Evolutionary conservation across 805 yeast genomes (phyloP).

Genomic region (Komagataella ulmi): DNA sequence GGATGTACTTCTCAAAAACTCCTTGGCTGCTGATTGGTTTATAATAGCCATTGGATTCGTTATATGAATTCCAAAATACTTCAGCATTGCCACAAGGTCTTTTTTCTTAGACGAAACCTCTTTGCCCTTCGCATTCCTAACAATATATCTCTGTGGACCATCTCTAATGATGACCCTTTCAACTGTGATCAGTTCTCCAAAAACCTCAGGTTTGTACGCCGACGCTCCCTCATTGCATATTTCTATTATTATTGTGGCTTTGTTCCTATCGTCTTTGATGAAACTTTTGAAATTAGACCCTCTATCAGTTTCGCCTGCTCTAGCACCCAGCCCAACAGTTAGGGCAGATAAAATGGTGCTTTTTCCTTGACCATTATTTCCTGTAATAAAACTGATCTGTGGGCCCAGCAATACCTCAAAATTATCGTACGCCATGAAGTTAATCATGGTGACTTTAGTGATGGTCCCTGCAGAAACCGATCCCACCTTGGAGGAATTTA

Average conservation of each 20-base stretch:
- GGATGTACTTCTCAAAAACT: conserved; percentile 68
- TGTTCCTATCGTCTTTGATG: conserved; percentile 62
- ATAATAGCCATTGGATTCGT: conserved; percentile 87
- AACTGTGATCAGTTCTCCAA: conserved; percentile 56
- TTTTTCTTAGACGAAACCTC: conserved; percentile 46
- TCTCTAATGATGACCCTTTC: conserved; percentile 51
- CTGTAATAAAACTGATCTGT: conserved; percentile 73
- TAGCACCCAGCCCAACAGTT: conserved; percentile 78
- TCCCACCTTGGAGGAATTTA: conserved; percentile 5
- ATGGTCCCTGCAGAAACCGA: conserved; percentile 55
- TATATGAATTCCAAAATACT: conserved; percentile 62
- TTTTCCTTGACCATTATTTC: conserved; percentile 87
- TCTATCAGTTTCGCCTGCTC: conserved; percentile 77
- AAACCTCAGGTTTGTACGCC: conserved; percentile 48
- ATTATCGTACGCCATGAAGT: conserved; percentile 85
- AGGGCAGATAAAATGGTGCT: conserved; percentile 82
- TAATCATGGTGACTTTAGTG: conserved; percentile 44
- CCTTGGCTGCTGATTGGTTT: conserved; percentile 89
- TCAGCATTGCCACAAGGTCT: conserved; percentile 56
- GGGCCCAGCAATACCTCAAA: conserved; percentile 69
- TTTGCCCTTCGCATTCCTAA: conserved; percentile 38
- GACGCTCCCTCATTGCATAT: conserved; percentile 55
- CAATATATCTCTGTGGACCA: conserved; percentile 36
- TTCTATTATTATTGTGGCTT: conserved; percentile 54
- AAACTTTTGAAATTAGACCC: conserved; percentile 59